These are phyloP conservation scores for Amylostereum chailletii DNA, from an alignment of 1,284 basidiomycete species.

Conservation along the genomic window DNA sequence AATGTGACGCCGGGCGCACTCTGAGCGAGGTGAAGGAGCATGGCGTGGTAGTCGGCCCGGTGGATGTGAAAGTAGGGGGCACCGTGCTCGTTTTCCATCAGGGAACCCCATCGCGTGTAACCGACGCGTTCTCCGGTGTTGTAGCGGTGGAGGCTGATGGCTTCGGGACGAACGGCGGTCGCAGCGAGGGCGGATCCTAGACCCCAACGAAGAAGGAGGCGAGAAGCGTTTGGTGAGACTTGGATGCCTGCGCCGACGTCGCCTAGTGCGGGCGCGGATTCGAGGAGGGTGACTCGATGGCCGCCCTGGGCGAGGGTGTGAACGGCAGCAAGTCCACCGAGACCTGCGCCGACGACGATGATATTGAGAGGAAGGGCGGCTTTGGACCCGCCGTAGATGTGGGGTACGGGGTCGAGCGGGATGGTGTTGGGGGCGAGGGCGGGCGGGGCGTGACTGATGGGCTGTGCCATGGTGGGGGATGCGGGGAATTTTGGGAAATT, in stretches of 20 bases:
- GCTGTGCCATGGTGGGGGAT: not conserved
- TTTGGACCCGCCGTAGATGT: conserved; percentile 20
- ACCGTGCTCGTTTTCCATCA: conserved; percentile 28
- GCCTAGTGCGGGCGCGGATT: conserved; percentile 31
- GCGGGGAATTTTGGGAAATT: not conserved
- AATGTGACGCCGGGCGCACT: conserved; percentile 36
- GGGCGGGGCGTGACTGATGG: conserved; percentile 1
- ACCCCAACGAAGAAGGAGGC: conserved; percentile 34
- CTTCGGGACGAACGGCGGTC: conserved; percentile 30
- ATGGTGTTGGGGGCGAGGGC: not conserved
- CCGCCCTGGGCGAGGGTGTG: conserved; percentile 35
- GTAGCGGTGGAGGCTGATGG: conserved; percentile 33
- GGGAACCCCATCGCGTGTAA: conserved; percentile 29
- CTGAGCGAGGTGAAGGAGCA: conserved; percentile 37
- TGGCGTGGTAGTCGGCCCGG: conserved; percentile 46
- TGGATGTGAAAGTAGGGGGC: conserved; percentile 42
- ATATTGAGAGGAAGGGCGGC: conserved; percentile 29
- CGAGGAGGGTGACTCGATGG: conserved; percentile 36
- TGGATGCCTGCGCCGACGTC: conserved; percentile 47
- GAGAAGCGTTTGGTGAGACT: conserved; percentile 36
- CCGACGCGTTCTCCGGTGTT: conserved; percentile 32
- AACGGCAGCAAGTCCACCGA: conserved; percentile 38
- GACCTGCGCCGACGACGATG: conserved; percentile 38
- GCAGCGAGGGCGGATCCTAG: conserved; percentile 25
- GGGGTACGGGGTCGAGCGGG: conserved; percentile 10